These are phyloP conservation scores for Taphrina pruni DNA, from an alignment of 1,139 yeast species.

Conservation along the genomic window DNA sequence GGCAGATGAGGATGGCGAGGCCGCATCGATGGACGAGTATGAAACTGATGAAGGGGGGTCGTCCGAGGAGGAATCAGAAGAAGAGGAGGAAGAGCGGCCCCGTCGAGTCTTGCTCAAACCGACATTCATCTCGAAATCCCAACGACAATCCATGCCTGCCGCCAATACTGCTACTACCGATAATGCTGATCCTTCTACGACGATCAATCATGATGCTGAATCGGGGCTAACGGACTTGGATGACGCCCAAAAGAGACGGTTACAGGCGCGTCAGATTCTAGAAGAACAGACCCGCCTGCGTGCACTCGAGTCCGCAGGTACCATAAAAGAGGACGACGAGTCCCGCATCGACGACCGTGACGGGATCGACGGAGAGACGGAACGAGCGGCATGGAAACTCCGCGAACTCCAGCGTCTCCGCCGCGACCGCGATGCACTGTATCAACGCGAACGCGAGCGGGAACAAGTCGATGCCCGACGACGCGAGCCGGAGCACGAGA, in stretches of 20 bases:
- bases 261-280: constrained; percentile 6
- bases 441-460: constrained; percentile 53
- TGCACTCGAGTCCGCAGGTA: background rate
- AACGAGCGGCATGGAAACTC: constrained; percentile 57
- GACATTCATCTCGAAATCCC: constrained; percentile 12
- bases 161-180: background rate
- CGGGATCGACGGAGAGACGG: constrained; percentile 60
- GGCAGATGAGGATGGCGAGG: background rate
- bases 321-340: constrained; percentile 46
- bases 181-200: background rate
- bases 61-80: constrained; percentile 19
- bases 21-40: constrained; percentile 2
- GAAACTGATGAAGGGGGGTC: constrained; percentile 10
- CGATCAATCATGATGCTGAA: no score
- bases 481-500: constrained; percentile 50
- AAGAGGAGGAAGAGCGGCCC: constrained; percentile 21
- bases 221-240: background rate
- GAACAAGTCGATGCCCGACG: constrained; percentile 54
- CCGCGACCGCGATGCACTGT: constrained; percentile 56
- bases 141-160: background rate
- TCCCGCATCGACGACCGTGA: constrained; percentile 61
- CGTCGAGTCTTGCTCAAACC: constrained; percentile 20
- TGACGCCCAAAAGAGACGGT: constrained; percentile 22
- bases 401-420: constrained; percentile 56
- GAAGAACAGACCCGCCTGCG: constrained; percentile 4